Evolutionary conservation across 2,329 filamentous ascomycete genomes (phyloP).

Genomic region (Diaporthe sp.): DNA sequence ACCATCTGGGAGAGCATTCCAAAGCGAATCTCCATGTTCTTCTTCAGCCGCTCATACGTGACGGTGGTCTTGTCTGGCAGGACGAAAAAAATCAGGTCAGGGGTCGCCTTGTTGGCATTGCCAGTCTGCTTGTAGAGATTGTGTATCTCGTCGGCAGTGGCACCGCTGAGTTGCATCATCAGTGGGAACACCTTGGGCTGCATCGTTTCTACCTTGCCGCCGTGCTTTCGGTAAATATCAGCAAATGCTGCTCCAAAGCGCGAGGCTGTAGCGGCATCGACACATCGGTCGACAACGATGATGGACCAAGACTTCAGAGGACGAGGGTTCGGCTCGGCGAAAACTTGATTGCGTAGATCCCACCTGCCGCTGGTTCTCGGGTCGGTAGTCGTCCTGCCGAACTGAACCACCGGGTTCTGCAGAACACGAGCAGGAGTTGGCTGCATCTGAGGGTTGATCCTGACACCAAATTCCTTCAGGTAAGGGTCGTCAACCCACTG

Average conservation of each 20-base stretch:
- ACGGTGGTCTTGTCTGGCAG: conserved; percentile 78
- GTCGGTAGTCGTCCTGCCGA: conserved; percentile 67
- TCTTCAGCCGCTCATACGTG: conserved; percentile 89
- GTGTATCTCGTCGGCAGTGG: conserved; percentile 65
- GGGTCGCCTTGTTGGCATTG: conserved; percentile 65
- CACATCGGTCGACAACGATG: conserved; percentile 71
- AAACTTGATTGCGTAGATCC: conserved; percentile 88
- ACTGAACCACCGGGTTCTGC: conserved; percentile 77
- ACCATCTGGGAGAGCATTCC: conserved; percentile 88
- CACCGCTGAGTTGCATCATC: conserved; percentile 45
- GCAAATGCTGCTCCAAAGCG: conserved; percentile 66
- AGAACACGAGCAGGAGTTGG: conserved; percentile 79
- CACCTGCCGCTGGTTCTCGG: conserved; percentile 81
- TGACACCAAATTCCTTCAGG: conserved; percentile 79
- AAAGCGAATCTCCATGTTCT: conserved; percentile 85
- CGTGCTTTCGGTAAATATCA: conserved; percentile 61
- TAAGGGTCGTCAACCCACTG: conserved; percentile 78
- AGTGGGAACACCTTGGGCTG: conserved; percentile 52
- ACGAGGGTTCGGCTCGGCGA: conserved; percentile 72
- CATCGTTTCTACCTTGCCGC: conserved; percentile 54
- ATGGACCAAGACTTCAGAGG: conserved; percentile 82
- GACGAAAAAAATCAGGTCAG: conserved; percentile 85
- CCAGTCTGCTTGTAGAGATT: conserved; percentile 68
- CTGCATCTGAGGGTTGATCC: conserved; percentile 74
- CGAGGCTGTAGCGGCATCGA: conserved; percentile 66